Evolutionary conservation across 768 basidiomycete genomes (phyloP).

Genomic region (Atractiella rhizophila): DNA sequence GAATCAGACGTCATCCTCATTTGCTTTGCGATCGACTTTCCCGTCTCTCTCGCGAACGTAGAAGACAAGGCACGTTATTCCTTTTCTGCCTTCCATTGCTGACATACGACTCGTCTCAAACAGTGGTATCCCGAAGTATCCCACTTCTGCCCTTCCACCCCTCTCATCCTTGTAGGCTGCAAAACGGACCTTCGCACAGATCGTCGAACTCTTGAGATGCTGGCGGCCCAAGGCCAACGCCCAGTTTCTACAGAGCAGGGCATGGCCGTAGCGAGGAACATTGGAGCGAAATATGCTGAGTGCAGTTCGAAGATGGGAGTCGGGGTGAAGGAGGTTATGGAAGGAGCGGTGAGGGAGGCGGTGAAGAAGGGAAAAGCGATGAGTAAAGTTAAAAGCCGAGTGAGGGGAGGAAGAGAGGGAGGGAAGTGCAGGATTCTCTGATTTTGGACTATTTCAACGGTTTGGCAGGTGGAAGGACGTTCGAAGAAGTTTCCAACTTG

Average conservation of each 20-base stretch:
- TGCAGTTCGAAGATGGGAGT: slow-evolving; percentile 79
- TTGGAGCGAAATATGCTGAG: slow-evolving; percentile 64
- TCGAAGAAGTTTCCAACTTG: too few species aligned
- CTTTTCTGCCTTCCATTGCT: background rate
- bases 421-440: slow-evolving; percentile 10
- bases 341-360: slow-evolving; percentile 64
- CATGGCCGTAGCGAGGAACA: slow-evolving; percentile 58
- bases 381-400: slow-evolving; percentile 26
- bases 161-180: slow-evolving; percentile 79
- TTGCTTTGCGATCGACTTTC: slow-evolving; percentile 92
- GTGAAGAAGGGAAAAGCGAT: slow-evolving; percentile 55
- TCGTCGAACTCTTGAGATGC: slow-evolving; percentile 59
- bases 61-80: slow-evolving; percentile 77
- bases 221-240: slow-evolving; percentile 47
- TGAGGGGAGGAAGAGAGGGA: background rate
- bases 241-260: slow-evolving; percentile 69
- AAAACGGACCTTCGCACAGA: slow-evolving; percentile 78
- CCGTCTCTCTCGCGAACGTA: slow-evolving; percentile 91
- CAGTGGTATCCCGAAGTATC: slow-evolving; percentile 85
- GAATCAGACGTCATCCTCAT: slow-evolving; percentile 97
- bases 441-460: too few species aligned
- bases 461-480: too few species aligned
- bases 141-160: slow-evolving; percentile 83
- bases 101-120: background rate
- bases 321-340: slow-evolving; percentile 79